Percentiles rank a stretch among this genome's conserved stretches.
Evolutionary conservation across 2,329 filamentous ascomycete genomes (phyloP).

Genomic region (Epichloe gansuensis): DNA sequence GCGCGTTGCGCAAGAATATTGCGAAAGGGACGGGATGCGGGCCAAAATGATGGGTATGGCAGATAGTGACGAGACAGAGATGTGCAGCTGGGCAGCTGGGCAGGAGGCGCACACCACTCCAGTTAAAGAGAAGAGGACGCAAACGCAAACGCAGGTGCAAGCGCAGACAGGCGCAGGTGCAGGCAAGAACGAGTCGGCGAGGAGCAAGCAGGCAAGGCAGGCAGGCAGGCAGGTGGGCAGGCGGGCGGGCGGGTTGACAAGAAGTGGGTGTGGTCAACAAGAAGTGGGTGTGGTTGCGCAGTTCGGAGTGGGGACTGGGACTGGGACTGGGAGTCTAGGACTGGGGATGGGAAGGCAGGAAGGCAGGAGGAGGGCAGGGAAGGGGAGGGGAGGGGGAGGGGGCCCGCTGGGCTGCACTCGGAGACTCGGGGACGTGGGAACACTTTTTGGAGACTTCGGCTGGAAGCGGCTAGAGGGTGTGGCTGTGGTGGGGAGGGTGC

Average conservation of each 20-base stretch:
- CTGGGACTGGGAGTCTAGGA: not conserved
- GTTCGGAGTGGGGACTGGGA: too few relatives aligned
- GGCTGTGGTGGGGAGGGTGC: not conserved
- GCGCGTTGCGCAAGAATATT: not conserved
- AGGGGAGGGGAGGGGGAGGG: not conserved
- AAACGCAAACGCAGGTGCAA: slow-evolving; percentile 7
- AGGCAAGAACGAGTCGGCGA: slow-evolving; percentile 3
- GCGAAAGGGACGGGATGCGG: not conserved
- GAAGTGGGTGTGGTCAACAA: not conserved
- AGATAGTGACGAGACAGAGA: slow-evolving; percentile 1
- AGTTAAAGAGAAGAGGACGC: slow-evolving; percentile 2
- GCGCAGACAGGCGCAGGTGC: slow-evolving; percentile 8
- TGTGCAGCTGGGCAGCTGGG: slow-evolving; percentile 5
- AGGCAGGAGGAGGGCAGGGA: not conserved
- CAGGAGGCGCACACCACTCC: slow-evolving; percentile 2
- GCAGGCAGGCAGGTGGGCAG: not conserved
- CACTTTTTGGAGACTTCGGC: not conserved
- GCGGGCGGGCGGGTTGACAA: not conserved
- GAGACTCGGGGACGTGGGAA: not conserved
- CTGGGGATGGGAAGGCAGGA: not conserved
- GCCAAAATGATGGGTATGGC: not conserved
- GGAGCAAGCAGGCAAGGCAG: not conserved
- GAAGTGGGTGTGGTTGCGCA: not conserved
- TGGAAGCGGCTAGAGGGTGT: slow-evolving; percentile 3
- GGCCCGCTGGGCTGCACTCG: not conserved